Percentiles rank a stretch among this genome's conserved stretches.
Evolutionary conservation across 2,329 filamentous ascomycete species (phyloP).

Genomic region (Sarocladium kiliense): DNA sequence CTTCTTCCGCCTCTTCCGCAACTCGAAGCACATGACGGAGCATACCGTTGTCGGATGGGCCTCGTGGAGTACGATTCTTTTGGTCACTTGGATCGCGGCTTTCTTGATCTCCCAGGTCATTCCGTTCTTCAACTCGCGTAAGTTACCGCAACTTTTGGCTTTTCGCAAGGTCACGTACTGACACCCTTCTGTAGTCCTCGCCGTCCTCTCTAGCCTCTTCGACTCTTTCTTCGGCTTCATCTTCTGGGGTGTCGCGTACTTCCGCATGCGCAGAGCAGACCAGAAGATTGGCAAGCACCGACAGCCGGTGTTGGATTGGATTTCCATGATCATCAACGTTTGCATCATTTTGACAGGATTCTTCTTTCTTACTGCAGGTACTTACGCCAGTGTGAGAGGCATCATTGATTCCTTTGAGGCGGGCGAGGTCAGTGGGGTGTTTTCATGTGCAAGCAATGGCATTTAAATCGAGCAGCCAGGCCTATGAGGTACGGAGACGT

Average conservation of each 20-base stretch:
- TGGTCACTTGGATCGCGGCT: slow-evolving; percentile 71
- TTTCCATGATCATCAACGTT: slow-evolving; percentile 60
- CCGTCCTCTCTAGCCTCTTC: slow-evolving; percentile 80
- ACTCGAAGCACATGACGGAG: slow-evolving; percentile 70
- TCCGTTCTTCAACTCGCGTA: slow-evolving; percentile 79
- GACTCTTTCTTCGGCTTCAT: slow-evolving; percentile 95
- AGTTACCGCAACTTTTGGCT: slow-evolving; percentile 19
- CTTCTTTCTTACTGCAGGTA: slow-evolving; percentile 78
- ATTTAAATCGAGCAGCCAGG: slow-evolving; percentile 38
- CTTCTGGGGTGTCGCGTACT: slow-evolving; percentile 82
- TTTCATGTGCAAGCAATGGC: slow-evolving; percentile 67
- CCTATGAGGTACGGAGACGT: no score
- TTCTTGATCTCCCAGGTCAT: slow-evolving; percentile 93
- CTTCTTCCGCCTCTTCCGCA: slow-evolving; percentile 83
- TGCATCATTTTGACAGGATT: slow-evolving; percentile 68
- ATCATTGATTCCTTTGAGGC: slow-evolving; percentile 68
- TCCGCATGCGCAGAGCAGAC: slow-evolving; percentile 67
- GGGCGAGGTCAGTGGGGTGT: slow-evolving; percentile 63
- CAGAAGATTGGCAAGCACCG: slow-evolving; percentile 45
- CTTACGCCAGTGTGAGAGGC: slow-evolving; percentile 70
- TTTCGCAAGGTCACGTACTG: slow-evolving; percentile 25
- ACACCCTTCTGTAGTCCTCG: slow-evolving; percentile 40
- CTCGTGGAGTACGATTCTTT: slow-evolving; percentile 69
- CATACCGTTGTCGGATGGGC: slow-evolving; percentile 81
- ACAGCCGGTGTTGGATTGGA: slow-evolving; percentile 42